Evolutionary conservation across 352 stramenopile genomes (phyloP).

Genomic region (Globisporangium alternatum): DNA sequence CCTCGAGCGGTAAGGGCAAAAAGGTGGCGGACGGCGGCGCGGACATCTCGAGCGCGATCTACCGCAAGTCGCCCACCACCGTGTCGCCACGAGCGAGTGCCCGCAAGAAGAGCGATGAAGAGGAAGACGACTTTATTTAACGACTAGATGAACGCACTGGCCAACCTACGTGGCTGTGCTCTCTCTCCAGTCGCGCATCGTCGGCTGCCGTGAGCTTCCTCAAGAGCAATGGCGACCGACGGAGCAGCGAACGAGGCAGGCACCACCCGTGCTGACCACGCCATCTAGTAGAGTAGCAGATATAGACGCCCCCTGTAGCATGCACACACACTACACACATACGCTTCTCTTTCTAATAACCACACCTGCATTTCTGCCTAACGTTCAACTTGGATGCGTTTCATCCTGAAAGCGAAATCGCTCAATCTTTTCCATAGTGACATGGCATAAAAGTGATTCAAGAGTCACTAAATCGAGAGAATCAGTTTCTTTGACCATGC

Average conservation of each 20-base stretch:
- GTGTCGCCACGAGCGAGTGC: slow-evolving; percentile 20
- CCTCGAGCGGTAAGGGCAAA: slow-evolving; percentile 15
- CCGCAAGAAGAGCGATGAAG: slow-evolving; percentile 38
- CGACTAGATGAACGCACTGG: not conserved
- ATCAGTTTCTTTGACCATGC: not conserved
- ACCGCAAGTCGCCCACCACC: slow-evolving; percentile 29
- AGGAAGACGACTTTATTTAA: slow-evolving; percentile 80
- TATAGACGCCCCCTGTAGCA: not conserved
- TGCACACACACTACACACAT: not conserved
- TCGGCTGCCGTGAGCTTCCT: not conserved
- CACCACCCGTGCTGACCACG: not conserved
- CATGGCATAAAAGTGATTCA: not conserved
- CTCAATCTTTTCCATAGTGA: not conserved
- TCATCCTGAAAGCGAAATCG: not conserved
- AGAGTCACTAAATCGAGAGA: not conserved
- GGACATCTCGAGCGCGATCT: slow-evolving; percentile 44
- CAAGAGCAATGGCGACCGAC: not conserved
- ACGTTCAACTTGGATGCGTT: not conserved
- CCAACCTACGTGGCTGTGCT: not conserved
- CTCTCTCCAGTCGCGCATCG: not conserved
- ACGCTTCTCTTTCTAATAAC: not conserved
- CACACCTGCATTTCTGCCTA: not conserved
- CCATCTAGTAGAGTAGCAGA: slow-evolving; percentile 6
- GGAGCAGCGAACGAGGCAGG: not conserved
- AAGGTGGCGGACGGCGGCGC: slow-evolving; percentile 19